Base-by-base conservation (phyloP, 768 basidiomycete genomes). In the Russula sp. region DNA sequence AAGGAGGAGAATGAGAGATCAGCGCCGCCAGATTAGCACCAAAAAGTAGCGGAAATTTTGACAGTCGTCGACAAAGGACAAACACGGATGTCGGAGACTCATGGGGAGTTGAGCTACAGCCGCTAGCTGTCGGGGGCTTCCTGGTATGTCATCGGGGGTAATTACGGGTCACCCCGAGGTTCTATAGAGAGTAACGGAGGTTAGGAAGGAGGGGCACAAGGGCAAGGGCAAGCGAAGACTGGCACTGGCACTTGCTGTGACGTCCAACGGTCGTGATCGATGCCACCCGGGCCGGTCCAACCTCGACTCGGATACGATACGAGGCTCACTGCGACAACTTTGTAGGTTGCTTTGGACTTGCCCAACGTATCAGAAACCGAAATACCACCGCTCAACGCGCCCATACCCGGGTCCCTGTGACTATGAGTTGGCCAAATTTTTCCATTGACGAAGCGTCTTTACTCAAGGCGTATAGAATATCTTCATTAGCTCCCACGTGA, bases 401-500 rank as follows among this genome's bases (percentile, higher is more conserved):
- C 53, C 34, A 59, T 45, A 59, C 25, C 50, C 49, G 50, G 16
- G 38, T 55, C 35, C 39, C 13, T 36, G 22, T 53, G 51, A 39
- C 32, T 18, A 86, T 86, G 83, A 81, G 81, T 34, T 83, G 79
- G 67, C 76, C 85, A 59, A 86, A 84, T 69, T 80, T 90, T 67
- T 79, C 85, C 50, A 78, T 86, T 32, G 92, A 94, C 72, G 91
- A 94, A 72, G 89, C 84, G 9, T 75, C 87, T 11, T 74, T 98
- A 45, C 82, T 98, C 60, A 93, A 93, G 75, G 81, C 90, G 2
- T 98, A 98, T 70, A 87, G 86, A 63, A 81, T 98, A 48, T 86
- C 87, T 13, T 84, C 84, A 22, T 76, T 93, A 45, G 76, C 81
- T 42, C 94, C 95, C 39, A 84, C 78, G 90, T 92, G 79, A 68